Evolutionary conservation across 169 alveolate genomes (phyloP).

Genomic region (Eimeria necatrix): DNA sequence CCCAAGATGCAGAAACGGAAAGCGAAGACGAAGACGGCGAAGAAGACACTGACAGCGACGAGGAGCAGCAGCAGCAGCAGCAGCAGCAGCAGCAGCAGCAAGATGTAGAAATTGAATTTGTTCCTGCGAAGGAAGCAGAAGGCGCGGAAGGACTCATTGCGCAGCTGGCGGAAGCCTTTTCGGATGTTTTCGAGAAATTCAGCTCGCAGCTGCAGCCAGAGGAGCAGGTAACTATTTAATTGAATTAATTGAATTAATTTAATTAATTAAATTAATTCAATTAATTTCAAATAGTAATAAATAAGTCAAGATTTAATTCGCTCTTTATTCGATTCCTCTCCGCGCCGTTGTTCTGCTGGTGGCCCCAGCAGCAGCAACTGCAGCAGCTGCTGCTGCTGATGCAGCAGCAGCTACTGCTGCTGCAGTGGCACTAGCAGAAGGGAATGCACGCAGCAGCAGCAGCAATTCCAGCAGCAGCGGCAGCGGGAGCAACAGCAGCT

Average conservation of each 20-base stretch:
- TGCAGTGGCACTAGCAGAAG: too few species aligned
- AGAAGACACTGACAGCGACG: background rate
- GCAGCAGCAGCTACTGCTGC: too few species aligned
- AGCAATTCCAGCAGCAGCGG: too few species aligned
- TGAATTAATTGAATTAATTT: background rate
- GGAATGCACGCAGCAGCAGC: too few species aligned
- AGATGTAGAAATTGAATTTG: background rate
- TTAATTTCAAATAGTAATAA: background rate
- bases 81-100: background rate
- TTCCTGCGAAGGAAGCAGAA: conserved; percentile 15
- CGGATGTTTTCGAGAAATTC: conserved; percentile 9
- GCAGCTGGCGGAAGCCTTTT: background rate
- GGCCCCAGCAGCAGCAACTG: too few species aligned
- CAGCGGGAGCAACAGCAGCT: too few species aligned
- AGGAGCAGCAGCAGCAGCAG: background rate
- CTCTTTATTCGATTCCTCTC: background rate
- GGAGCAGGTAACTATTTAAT: background rate
- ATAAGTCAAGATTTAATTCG: background rate
- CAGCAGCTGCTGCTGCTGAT: too few species aligned
- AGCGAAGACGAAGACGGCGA: conserved; percentile 53
- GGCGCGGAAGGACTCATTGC: conserved; percentile 24
- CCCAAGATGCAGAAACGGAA: conserved; percentile 46
- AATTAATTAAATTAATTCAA: too few species aligned
- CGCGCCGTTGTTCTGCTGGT: too few species aligned
- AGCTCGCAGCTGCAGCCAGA: background rate